Base-by-base conservation (phyloP, 768 basidiomycete genomes). In the Trametes cingulata region DNA sequence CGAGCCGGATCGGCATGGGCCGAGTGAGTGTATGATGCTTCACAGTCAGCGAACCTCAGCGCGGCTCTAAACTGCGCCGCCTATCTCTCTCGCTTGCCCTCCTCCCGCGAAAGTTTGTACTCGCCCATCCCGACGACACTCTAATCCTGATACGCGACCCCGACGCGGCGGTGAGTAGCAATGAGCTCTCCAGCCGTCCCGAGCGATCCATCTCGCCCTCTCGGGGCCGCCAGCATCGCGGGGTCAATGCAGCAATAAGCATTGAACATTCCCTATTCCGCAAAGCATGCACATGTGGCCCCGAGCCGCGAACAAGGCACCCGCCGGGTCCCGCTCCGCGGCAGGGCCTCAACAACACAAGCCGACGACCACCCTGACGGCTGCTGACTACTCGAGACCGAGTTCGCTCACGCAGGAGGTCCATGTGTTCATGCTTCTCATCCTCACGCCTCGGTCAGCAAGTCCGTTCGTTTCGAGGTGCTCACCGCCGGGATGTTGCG, bases 31-130 rank as follows among this genome's bases (percentile, higher is more conserved):
- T 19, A 24, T 57, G 56, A 50, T 42, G 24, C 47, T 57, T 57
- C 39, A 41, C 40, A 50, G 56, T 57, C 56, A 57, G 56, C 56
- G 56, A 57, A 57, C 39, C 39, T 57, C 56, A 33, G 47, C 47
- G 27, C n/a, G 27, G 45, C 47, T 42, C 47, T 42, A 57, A 57
- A 57, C 56, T 57, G 56, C 56, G 56, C 56, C 56, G 56, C 56
- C 47, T 49, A 41, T 48, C 36, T 14, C 22, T 10, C 46, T 56
- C 55, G 56, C 56, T 48, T 27, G 27, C 37, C 27, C 56, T 41
- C 22, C 56, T 57, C 56, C 56, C 56, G 56, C 56, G 56, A 57
- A 57, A 24, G 45, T 57, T 57, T 46, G 37, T 29, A 25, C 37
- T n/a, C 39, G 7, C 10, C 36, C 20, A 3, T 36, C 14, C 41